Conservation (phyloP, 306 rosid species). For the Pueraria montana region DNA sequence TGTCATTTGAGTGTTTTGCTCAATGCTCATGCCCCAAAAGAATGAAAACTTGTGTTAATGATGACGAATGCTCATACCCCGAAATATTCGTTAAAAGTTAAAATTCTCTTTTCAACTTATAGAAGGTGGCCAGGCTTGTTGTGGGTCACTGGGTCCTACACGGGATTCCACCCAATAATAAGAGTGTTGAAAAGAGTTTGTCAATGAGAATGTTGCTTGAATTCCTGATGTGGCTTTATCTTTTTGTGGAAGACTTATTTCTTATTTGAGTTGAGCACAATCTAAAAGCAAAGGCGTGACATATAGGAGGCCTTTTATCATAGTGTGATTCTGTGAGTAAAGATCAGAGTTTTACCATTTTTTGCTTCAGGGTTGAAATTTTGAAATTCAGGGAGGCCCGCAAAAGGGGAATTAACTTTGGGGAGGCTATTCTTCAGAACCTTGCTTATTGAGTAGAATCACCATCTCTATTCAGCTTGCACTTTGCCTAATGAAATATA, state of each 20-base stretch:
- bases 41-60: not conserved
- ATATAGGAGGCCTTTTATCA: not conserved
- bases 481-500: not conserved
- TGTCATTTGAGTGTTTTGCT: constrained; percentile 19
- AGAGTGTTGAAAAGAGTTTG: not conserved
- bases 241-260: not conserved
- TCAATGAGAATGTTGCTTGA: not conserved
- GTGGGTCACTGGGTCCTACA: not conserved
- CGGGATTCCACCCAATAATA: not conserved
- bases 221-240: constrained; percentile 1
- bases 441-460: not conserved
- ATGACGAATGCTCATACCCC: not conserved
- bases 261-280: constrained; percentile 9
- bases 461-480: not conserved
- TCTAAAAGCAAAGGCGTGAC: not conserved
- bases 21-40: not conserved
- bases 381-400: constrained; percentile 10
- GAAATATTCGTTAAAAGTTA: not conserved
- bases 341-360: not conserved
- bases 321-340: constrained; percentile 2
- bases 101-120: not conserved
- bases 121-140: not conserved
- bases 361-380: constrained; percentile 15
- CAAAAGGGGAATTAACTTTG: constrained; percentile 2
- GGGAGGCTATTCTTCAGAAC: not conserved